Evolutionary conservation across 192 early-diverging fungal species (phyloP), one percentile per base, ranked within the genome.

Genomic region (Kickxella alabastrina): DNA sequence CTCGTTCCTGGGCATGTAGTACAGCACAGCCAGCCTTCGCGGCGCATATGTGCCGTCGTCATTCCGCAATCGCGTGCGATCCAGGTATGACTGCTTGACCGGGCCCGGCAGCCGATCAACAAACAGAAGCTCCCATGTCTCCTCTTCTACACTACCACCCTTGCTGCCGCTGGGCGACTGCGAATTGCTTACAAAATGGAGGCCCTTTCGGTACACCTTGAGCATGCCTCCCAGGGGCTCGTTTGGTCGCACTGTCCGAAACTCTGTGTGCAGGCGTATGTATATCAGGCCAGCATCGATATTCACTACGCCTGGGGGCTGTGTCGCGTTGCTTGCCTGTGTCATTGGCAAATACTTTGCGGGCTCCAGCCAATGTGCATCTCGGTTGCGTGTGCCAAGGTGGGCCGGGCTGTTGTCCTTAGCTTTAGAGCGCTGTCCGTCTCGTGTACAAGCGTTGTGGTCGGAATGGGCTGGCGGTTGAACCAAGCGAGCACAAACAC

Each of bases 381-480:
- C 57, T 32, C 56, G 45, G 55, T 62, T 74, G 10, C 44, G 55
- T 18, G 58, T 25, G 10, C 59, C 70, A 34, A 74, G 55, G 25
- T 43, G 32, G 23, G 15, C 21, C 7, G 40, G n/a, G 32, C 44
- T 18, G 70, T 74, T 12, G 34, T 28, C 10, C 70, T 57, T 31
- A 74, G 59, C 48, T 46, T 51, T 23, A 66, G 24, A 14, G 25
- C 29, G 29, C 14, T 46, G 44, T 62, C 59, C 6, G 63, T 62
- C 28, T 74, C 70, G 39, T 74, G 70, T 10, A 74, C 51, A 49
- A 74, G 59, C 34, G 57, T 39, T 12, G 70, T 61, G 3, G 63
- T 67, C n/a, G 70, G 70, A 59, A 74, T 74, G 9, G 70, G 70
- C 45, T 74, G 70, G 17, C 70, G 50, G 42, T 74, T 74, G 43